Evolutionary conservation across 2,329 filamentous ascomycete genomes (phyloP), one percentile per base, ranked within the genome.

Genomic region (Trichoderma sp.): DNA sequence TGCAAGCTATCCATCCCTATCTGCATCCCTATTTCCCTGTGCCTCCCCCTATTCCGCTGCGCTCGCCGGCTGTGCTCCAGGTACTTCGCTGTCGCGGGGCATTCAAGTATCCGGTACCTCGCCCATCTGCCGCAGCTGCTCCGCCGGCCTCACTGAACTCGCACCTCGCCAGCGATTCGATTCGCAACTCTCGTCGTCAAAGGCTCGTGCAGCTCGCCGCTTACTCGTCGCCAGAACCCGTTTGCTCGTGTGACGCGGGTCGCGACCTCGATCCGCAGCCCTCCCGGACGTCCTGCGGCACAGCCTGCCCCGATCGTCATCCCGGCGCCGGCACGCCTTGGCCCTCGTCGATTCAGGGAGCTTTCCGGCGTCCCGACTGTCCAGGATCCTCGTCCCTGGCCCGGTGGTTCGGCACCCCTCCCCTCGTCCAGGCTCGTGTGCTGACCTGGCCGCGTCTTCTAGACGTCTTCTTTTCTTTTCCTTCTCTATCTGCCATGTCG

Each of bases 191-290:
- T 30, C 30, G 16, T 43, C 18, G 39, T 43, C 39, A 43, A 43
- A 43, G 4, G 32, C 16, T 51, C 52, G 14, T 34, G 51, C 34
- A 54, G 32, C 46, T 34, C 49, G 30, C 43, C 43, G 18, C 34
- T 43, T 49, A 32, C 34, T 59, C 60, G 43, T 37, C 46, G 34
- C 54, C 54, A 21, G 52, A 59, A 60, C 43, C 52, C 60, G 60
- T 56, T 51, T 59, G 3, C 30, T 55, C 63, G 68, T 69, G 68
- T 21, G 68, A 69, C 68, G 28, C 61, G 60, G 67, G 32, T 37
- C 43, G 30, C 43, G 59, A 21, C 14, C 54, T 59, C 55, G 60
- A 69, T 59, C 68, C 52, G 60, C 60, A 54, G 30, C 49, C 18
- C 66, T 68, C 46, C 63, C 52, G 63, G 63, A 46, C 24, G 43